Percentiles rank a stretch among this genome's conserved stretches.
phyloP scores from a whole-genome alignment of 805 yeast species.

The Saccharomyces paradoxus region DNA sequence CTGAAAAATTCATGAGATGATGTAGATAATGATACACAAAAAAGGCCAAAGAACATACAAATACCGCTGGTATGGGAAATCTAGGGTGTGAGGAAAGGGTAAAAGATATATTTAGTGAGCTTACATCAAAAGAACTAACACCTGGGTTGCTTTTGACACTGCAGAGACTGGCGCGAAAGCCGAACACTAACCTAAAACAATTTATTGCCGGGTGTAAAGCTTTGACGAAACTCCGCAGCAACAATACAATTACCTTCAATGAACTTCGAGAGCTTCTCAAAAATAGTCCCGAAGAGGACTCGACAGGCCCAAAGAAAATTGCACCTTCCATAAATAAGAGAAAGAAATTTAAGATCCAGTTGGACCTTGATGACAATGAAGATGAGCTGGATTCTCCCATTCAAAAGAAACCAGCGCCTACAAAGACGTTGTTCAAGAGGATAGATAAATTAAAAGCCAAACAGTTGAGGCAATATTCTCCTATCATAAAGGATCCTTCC shows the following conservation, averaged over 20 bases:
- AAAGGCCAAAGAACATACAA: background rate
- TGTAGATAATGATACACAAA: background rate
- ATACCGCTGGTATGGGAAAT: background rate
- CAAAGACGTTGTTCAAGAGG: slow-evolving; percentile 11
- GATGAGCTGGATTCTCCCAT: background rate
- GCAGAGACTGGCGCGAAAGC: slow-evolving; percentile 12
- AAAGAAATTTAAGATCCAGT: background rate
- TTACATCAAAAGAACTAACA: background rate
- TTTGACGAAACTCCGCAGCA: slow-evolving; percentile 20
- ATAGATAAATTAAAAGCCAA: slow-evolving; percentile 17
- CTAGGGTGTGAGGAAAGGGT: background rate
- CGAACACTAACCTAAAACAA: slow-evolving; percentile 6
- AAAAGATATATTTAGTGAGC: background rate
- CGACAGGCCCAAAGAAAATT: background rate
- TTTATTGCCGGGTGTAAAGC: slow-evolving; percentile 21
- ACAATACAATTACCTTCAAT: slow-evolving; percentile 2
- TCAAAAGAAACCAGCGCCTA: background rate
- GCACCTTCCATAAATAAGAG: background rate
- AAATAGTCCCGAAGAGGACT: background rate
- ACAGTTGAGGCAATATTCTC: slow-evolving; percentile 15
- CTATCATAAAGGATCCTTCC: background rate
- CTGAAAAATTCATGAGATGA: background rate
- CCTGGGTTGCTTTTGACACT: slow-evolving; percentile 6
- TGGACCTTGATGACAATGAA: slow-evolving; percentile 1
- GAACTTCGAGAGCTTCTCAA: slow-evolving; percentile 3